Evolutionary conservation across 768 basidiomycete genomes (phyloP).

Genomic region (Asterophora lycoperdoides): DNA sequence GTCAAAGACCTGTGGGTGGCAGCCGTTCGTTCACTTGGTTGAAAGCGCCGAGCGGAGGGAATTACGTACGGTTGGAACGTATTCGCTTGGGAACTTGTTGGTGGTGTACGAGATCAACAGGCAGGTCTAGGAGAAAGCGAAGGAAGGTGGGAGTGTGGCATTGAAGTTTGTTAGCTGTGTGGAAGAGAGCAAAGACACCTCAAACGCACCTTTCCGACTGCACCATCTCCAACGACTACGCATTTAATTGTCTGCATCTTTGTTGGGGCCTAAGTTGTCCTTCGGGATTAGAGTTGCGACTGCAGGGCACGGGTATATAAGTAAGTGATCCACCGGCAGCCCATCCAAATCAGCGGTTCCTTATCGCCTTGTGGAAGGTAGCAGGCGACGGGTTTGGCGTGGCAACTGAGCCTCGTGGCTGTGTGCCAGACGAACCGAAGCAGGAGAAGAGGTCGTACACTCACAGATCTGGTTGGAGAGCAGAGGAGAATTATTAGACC

Average conservation of each 20-base stretch:
- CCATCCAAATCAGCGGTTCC: constrained; percentile 10
- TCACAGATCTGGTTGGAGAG: constrained; percentile 18
- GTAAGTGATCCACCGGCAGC: constrained; percentile 14
- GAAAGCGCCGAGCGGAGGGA: constrained; percentile 22
- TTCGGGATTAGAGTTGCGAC: constrained; percentile 11
- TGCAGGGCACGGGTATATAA: constrained; percentile 16
- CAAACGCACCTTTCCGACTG: constrained; percentile 87
- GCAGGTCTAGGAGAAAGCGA: constrained; percentile 66
- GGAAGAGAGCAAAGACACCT: background rate
- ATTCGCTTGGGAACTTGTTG: constrained; percentile 98
- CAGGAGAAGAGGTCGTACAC: constrained; percentile 9
- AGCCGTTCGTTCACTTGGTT: constrained; percentile 14
- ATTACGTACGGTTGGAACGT: constrained; percentile 88
- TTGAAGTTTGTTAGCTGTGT: constrained; percentile 5
- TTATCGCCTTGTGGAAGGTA: constrained; percentile 26
- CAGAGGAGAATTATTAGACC: constrained; percentile 18
- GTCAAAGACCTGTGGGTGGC: constrained; percentile 71
- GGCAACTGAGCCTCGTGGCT: constrained; percentile 42
- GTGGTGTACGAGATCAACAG: constrained; percentile 96
- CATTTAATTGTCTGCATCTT: constrained; percentile 97
- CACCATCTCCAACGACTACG: constrained; percentile 97
- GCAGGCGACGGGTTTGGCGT: constrained; percentile 27
- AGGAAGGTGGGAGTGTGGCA: background rate
- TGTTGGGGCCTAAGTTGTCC: constrained; percentile 16
- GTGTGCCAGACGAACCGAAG: constrained; percentile 17